phyloP scores from a whole-genome alignment of 768 basidiomycete genomes.

The Mycena indigotica region DNA sequence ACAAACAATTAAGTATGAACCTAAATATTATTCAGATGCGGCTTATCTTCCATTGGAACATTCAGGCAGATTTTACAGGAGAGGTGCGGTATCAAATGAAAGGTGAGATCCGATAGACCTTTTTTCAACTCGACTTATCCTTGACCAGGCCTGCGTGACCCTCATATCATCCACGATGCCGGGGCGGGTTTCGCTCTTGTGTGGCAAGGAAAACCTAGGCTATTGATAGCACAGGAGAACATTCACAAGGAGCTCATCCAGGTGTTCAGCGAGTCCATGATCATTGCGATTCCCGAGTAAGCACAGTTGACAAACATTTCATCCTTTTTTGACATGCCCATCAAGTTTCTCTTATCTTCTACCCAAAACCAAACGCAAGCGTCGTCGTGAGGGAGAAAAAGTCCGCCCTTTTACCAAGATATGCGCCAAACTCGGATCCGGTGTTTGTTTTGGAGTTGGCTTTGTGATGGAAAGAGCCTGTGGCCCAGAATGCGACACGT shows the following conservation, averaged over 20 bases:
- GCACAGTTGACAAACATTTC: slow-evolving; percentile 27
- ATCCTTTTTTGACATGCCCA: neutral
- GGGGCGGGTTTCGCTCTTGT: slow-evolving; percentile 89
- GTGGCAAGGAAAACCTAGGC: slow-evolving; percentile 75
- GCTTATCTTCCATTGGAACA: slow-evolving; percentile 82
- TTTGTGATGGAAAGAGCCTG: slow-evolving; percentile 84
- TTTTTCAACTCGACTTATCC: slow-evolving; percentile 1
- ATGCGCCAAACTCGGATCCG: slow-evolving; percentile 81
- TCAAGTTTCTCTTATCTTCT: slow-evolving; percentile 26
- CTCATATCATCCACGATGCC: slow-evolving; percentile 63
- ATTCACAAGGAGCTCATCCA: slow-evolving; percentile 78
- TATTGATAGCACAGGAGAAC: slow-evolving; percentile 72
- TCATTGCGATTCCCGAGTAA: slow-evolving; percentile 85
- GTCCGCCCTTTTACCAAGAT: slow-evolving; percentile 58
- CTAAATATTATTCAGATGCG: slow-evolving; percentile 50
- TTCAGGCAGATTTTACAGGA: slow-evolving; percentile 63
- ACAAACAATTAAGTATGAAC: slow-evolving; percentile 5
- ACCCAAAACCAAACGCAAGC: slow-evolving; percentile 26
- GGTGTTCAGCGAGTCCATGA: slow-evolving; percentile 76
- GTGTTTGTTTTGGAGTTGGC: slow-evolving; percentile 86
- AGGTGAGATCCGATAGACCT: slow-evolving; percentile 47
- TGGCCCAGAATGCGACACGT: slow-evolving; percentile 62
- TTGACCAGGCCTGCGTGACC: slow-evolving; percentile 74
- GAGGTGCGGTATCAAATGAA: slow-evolving; percentile 85
- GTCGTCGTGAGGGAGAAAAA: slow-evolving; percentile 21